phyloP scores from a whole-genome alignment of 192 early-diverging fungal genomes.

The Phlyctochytrium bullatum region DNA sequence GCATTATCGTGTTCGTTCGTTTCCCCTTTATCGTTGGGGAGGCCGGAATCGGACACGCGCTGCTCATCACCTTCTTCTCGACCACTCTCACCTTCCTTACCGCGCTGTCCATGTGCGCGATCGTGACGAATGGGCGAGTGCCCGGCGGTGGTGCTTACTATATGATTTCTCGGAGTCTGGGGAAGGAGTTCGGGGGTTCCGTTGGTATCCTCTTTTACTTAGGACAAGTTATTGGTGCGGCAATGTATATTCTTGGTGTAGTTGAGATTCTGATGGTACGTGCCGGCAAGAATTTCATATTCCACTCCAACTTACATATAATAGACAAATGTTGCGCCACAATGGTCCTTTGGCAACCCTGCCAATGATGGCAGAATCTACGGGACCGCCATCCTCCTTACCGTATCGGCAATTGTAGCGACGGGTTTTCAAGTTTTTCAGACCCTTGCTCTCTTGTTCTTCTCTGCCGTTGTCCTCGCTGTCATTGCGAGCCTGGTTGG shows the following conservation, averaged over 20 bases:
- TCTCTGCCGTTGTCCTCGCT: slow-evolving; percentile 8
- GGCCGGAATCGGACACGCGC: slow-evolving; percentile 30
- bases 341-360: slow-evolving; percentile 6
- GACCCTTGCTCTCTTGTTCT: slow-evolving; percentile 2
- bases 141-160: slow-evolving; percentile 37
- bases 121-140: slow-evolving; percentile 28
- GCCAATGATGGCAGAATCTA: slow-evolving; percentile 8
- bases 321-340: slow-evolving; percentile 11
- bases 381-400: slow-evolving; percentile 1
- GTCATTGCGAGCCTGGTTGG: not conserved
- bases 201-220: slow-evolving; percentile 40
- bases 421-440: slow-evolving; percentile 2
- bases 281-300: not conserved
- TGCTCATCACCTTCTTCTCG: slow-evolving; percentile 23
- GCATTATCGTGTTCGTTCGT: slow-evolving; percentile 29
- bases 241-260: slow-evolving; percentile 1
- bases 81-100: slow-evolving; percentile 25
- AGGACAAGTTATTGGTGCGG: slow-evolving; percentile 23
- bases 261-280: not conserved
- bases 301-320: slow-evolving; percentile 8
- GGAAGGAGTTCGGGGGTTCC: slow-evolving; percentile 39
- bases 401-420: not conserved
- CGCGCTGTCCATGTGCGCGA: slow-evolving; percentile 32
- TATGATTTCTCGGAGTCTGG: slow-evolving; percentile 30
- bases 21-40: slow-evolving; percentile 35